Evolutionary conservation across 805 yeast species (phyloP).

Genomic region (Metschnikowia koreensis): DNA sequence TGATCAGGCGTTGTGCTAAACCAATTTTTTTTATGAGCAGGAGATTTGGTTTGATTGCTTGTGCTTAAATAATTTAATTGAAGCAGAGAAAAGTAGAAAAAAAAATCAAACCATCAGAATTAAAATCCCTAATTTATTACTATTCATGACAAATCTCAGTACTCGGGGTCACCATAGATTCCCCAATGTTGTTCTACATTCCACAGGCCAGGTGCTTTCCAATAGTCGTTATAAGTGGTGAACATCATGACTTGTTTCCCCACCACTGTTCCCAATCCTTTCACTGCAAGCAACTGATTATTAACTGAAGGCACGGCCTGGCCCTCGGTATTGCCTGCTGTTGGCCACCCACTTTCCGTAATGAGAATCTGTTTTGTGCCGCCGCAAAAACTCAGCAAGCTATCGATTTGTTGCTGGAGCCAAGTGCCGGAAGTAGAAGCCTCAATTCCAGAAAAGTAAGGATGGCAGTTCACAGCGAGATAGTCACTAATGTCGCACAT

Average conservation of each 20-base stretch:
- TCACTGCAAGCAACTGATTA: slow-evolving; percentile 53
- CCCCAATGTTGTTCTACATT: slow-evolving; percentile 67
- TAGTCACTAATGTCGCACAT: slow-evolving; percentile 60
- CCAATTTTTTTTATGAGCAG: too few species aligned
- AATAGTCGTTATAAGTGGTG: slow-evolving; percentile 60
- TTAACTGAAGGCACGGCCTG: slow-evolving; percentile 52
- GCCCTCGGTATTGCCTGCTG: slow-evolving; percentile 54
- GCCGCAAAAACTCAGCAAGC: slow-evolving; percentile 48
- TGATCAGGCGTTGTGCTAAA: slow-evolving; percentile 1
- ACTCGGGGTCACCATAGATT: slow-evolving; percentile 41
- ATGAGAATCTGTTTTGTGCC: slow-evolving; percentile 48
- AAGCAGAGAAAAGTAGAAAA: too few species aligned
- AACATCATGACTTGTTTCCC: slow-evolving; percentile 54
- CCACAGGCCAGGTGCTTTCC: slow-evolving; percentile 58
- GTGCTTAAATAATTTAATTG: not conserved
- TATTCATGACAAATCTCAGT: not conserved
- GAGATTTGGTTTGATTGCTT: too few species aligned
- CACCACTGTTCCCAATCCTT: slow-evolving; percentile 45
- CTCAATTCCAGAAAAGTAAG: slow-evolving; percentile 54
- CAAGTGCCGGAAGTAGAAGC: slow-evolving; percentile 56
- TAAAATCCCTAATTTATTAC: not conserved
- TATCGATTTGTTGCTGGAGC: slow-evolving; percentile 46
- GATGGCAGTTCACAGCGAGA: slow-evolving; percentile 66
- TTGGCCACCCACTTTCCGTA: slow-evolving; percentile 74
- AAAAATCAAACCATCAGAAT: too few species aligned